phyloP scores from a whole-genome alignment of 2,329 filamentous ascomycete species.

The Stemphylium beticola region DNA sequence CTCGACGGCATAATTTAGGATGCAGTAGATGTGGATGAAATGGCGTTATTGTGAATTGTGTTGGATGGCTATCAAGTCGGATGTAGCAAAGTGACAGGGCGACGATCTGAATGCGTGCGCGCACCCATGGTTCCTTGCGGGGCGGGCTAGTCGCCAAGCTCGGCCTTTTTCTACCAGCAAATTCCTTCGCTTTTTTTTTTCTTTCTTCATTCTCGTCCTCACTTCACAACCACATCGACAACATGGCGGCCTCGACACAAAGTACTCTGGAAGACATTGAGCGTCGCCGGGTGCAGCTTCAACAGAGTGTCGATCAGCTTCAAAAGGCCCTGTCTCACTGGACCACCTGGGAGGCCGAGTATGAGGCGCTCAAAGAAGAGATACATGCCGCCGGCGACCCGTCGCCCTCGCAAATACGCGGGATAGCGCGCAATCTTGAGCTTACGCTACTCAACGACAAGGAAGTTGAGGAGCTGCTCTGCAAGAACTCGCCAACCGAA shows the following conservation, averaged over 20 bases:
- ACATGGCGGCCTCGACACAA: constrained; percentile 38
- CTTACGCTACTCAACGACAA: constrained; percentile 69
- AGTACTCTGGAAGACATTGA: constrained; percentile 73
- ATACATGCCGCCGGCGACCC: constrained; percentile 58
- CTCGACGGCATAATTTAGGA: not conserved
- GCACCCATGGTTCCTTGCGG: constrained; percentile 19
- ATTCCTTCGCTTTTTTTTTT: constrained; percentile 9
- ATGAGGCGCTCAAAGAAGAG: constrained; percentile 86
- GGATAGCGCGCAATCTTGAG: constrained; percentile 64
- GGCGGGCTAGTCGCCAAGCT: constrained; percentile 27
- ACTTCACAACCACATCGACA: constrained; percentile 6
- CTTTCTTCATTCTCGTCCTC: constrained; percentile 4
- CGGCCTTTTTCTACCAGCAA: constrained; percentile 11
- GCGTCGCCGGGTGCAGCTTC: constrained; percentile 74
- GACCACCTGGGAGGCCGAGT: constrained; percentile 90
- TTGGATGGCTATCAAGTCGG: not conserved
- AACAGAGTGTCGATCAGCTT: constrained; percentile 76
- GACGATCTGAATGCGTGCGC: constrained; percentile 2
- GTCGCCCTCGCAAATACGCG: constrained; percentile 38
- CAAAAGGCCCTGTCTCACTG: constrained; percentile 81
- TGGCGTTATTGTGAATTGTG: not conserved
- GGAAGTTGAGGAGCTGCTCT: constrained; percentile 63
- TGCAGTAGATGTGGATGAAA: not conserved
- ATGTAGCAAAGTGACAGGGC: not conserved
- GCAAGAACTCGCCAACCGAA: constrained; percentile 51